Percentiles rank a stretch among this genome's conserved stretches.
Conservation (phyloP, 2,329 filamentous ascomycete species). For the Penicillium sp. region DNA sequence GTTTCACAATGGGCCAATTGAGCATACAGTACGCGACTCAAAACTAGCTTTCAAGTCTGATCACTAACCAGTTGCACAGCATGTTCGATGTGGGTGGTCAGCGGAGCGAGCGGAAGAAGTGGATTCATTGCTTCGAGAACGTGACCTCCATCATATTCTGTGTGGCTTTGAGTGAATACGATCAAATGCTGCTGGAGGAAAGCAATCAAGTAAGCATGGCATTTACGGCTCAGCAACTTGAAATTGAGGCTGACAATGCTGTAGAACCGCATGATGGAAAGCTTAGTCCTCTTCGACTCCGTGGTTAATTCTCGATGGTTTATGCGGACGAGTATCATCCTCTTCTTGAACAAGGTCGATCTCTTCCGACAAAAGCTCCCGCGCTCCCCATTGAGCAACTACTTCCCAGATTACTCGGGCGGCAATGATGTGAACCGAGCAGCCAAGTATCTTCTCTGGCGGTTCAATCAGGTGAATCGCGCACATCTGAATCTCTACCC, state of each 20-base stretch:
- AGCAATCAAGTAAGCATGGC: slow-evolving; percentile 73
- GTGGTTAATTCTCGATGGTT: slow-evolving; percentile 99
- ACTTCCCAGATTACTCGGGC: slow-evolving; percentile 96
- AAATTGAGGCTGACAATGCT: slow-evolving; percentile 9
- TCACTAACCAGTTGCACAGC: slow-evolving; percentile 48
- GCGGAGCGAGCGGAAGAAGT: slow-evolving; percentile 96
- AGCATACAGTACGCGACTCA: slow-evolving; percentile 81
- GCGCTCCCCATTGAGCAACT: slow-evolving; percentile 84
- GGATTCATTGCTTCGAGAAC: slow-evolving; percentile 99
- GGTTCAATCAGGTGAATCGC: slow-evolving; percentile 97
- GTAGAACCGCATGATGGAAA: slow-evolving; percentile 99
- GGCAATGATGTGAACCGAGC: slow-evolving; percentile 97
- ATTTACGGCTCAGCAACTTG: background rate
- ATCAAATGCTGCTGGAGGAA: slow-evolving; percentile 93
- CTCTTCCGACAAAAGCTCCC: slow-evolving; percentile 93
- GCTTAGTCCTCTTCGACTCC: slow-evolving; percentile 89
- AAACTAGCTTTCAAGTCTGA: background rate
- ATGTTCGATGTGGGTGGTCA: slow-evolving; percentile 99
- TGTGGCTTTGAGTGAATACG: slow-evolving; percentile 95
- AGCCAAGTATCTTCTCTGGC: slow-evolving; percentile 95
- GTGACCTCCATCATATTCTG: slow-evolving; percentile 99
- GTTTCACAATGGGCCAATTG: slow-evolving; percentile 96
- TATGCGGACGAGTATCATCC: slow-evolving; percentile 96
- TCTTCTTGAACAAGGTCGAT: slow-evolving; percentile 98
- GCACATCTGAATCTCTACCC: slow-evolving; percentile 95